phyloP scores from a whole-genome alignment of 331 rosid genomes.

The Cydonia oblonga region DNA sequence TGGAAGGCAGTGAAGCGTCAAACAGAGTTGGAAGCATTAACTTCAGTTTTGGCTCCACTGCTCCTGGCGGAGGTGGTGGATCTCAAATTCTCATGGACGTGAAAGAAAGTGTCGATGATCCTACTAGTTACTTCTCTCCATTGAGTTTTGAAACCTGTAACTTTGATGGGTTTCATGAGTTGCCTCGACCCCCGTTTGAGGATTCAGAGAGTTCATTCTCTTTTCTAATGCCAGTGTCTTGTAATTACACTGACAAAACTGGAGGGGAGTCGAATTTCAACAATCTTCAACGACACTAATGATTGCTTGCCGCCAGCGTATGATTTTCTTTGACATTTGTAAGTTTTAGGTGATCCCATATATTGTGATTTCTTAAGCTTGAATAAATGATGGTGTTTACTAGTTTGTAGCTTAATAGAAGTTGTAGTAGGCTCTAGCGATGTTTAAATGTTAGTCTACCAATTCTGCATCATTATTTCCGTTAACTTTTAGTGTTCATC shows the following conservation, averaged over 20 bases:
- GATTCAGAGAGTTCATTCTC: conserved; percentile 68
- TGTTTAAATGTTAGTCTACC: background rate
- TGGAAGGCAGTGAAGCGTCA: conserved; percentile 31
- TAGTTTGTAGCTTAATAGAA: background rate
- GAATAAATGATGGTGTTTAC: conserved; percentile 11
- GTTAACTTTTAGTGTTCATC: background rate
- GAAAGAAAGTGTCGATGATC: conserved; percentile 66
- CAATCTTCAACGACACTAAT: conserved; percentile 23
- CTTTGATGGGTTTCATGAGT: conserved; percentile 74
- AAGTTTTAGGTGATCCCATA: conserved; percentile 15
- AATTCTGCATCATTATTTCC: background rate
- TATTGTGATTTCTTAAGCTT: conserved; percentile 27
- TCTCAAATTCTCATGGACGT: conserved; percentile 39
- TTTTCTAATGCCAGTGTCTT: conserved; percentile 55
- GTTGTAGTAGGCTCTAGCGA: background rate
- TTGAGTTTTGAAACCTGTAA: conserved; percentile 67
- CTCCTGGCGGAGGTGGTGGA: conserved; percentile 28
- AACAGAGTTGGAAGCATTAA: conserved; percentile 35
- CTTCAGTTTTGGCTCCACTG: conserved; percentile 48
- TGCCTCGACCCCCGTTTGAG: conserved; percentile 74
- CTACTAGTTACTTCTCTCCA: conserved; percentile 62
- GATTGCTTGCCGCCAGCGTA: conserved; percentile 14
- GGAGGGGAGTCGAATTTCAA: conserved; percentile 51
- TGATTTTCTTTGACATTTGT: conserved; percentile 19
- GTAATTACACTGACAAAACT: conserved; percentile 46